Percentiles rank a stretch among this genome's conserved stretches.
These are phyloP conservation scores for Phyllosticta citribraziliensis DNA, from an alignment of 2,329 filamentous ascomycete species.

Conservation along the genomic window DNA sequence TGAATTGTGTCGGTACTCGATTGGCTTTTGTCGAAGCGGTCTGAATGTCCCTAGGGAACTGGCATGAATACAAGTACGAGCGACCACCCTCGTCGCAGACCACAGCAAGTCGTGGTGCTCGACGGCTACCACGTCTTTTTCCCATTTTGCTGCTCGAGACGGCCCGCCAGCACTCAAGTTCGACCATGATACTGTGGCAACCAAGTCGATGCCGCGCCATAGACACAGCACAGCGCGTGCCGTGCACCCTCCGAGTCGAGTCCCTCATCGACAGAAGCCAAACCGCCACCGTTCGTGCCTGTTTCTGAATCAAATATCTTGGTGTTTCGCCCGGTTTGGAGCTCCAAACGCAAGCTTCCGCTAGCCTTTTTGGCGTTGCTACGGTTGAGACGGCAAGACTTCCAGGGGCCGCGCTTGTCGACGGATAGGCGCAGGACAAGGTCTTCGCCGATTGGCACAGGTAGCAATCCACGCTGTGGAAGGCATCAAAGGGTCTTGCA, in stretches of 20 bases:
- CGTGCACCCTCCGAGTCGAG: not conserved
- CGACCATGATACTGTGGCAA: not conserved
- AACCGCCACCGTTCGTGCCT: not conserved
- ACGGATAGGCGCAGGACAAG: constrained; percentile 4
- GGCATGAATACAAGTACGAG: constrained; percentile 10
- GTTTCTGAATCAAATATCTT: constrained; percentile 1
- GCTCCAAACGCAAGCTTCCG: not conserved
- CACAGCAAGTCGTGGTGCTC: not conserved
- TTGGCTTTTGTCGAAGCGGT: not conserved
- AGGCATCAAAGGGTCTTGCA: not conserved
- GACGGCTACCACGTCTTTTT: not conserved
- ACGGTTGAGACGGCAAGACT: not conserved
- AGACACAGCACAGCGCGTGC: not conserved
- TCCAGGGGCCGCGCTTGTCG: constrained; percentile 5
- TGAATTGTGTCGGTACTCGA: not conserved
- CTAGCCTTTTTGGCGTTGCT: not conserved
- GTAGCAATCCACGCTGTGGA: not conserved
- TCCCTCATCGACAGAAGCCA: not conserved
- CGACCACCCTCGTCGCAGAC: constrained; percentile 4
- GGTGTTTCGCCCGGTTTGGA: not conserved
- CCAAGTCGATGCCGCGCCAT: not conserved
- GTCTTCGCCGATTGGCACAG: constrained; percentile 5
- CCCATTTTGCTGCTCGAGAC: not conserved
- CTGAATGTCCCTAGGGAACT: not conserved
- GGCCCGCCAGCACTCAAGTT: not conserved